These are phyloP conservation scores for Lactarius tabidus DNA, from an alignment of 768 basidiomycete genomes.

Conservation along the genomic window DNA sequence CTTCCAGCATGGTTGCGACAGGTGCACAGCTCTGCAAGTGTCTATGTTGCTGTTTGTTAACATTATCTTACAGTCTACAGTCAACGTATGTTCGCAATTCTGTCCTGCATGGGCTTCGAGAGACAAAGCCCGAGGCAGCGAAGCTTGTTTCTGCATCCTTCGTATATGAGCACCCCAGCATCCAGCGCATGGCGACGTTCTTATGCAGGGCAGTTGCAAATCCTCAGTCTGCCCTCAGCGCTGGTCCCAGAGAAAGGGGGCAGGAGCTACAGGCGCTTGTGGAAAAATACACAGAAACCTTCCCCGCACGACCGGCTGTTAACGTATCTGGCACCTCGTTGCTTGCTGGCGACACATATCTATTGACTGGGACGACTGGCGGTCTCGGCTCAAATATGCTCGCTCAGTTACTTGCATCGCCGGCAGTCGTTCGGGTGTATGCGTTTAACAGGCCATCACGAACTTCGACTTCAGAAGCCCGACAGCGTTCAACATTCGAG, in stretches of 20 bases:
- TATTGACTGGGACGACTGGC: slow-evolving; percentile 30
- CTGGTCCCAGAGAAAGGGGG: slow-evolving; percentile 9
- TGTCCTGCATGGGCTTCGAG: slow-evolving; percentile 28
- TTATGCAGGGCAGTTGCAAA: slow-evolving; percentile 13
- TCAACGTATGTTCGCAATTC: slow-evolving; percentile 31
- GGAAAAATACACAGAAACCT: slow-evolving; percentile 26
- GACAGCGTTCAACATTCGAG: slow-evolving; percentile 23
- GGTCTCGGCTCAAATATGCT: slow-evolving; percentile 29
- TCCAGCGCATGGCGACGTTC: slow-evolving; percentile 23
- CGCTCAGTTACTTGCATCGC: slow-evolving; percentile 19
- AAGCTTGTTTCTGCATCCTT: slow-evolving; percentile 25
- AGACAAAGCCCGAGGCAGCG: slow-evolving; percentile 19
- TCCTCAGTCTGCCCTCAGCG: slow-evolving; percentile 3
- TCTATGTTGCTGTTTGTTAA: neutral
- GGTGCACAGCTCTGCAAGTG: slow-evolving; percentile 27
- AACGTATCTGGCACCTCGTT: neutral
- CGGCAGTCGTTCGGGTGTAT: slow-evolving; percentile 24
- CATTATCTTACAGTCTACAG: slow-evolving; percentile 24
- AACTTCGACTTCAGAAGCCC: slow-evolving; percentile 10
- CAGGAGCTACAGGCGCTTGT: slow-evolving; percentile 27
- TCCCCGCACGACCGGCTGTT: slow-evolving; percentile 17
- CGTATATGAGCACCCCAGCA: slow-evolving; percentile 29
- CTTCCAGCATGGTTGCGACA: slow-evolving; percentile 41
- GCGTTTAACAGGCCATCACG: slow-evolving; percentile 27
- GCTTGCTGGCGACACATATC: slow-evolving; percentile 12